Evolutionary conservation across 257 asterid species (phyloP), one percentile per base, ranked within the genome.

Genomic region (Fraxinus anomala): DNA sequence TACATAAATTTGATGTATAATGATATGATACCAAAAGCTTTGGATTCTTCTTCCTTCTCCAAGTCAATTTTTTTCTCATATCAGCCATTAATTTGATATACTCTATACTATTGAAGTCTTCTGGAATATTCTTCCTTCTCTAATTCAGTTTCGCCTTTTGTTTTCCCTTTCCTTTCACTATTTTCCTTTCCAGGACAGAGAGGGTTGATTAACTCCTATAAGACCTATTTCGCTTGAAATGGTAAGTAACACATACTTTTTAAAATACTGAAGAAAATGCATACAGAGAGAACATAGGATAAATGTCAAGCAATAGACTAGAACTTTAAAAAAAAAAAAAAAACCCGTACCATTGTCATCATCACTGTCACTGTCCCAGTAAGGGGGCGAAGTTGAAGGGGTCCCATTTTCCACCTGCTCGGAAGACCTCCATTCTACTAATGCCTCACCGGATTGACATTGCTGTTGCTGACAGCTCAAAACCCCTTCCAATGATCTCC

Each of bases 351-450:
- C 96, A 80, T 85, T 86, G 68, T 89, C 97, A 33, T 82, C 96
- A 37, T 87, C 89, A 16, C 87, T 91, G 30, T 89, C 93, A 68
- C 88, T 89, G 82, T 92, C 97, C 97, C 97, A 92, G 80, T 91
- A 91, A 79, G 97, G 95, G 49, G 97, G 96, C 1, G 94, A 91
- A 40, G 95, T 92, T n/a, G 97, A 92, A 0, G 97, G 89, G 21
- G 75, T 84, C 69, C 94, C 96, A 82, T 84, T 91, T 78, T 92
- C 96, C 81, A 91, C 89, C 88, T 92, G 95, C 82, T 92, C 96
- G 0, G 83, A 89, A 34, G 94, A 92, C 85, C 97, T 86, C 93
- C 91, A 91, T 83, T 92, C 97, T 0, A 91, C 92, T 85, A 89
- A 80, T 36, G 88, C 94, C 86, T 91, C 96, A 68, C 92, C 86